Evolutionary conservation across 1,139 yeast species (phyloP).

Genomic region (Suhomyces taliae): DNA sequence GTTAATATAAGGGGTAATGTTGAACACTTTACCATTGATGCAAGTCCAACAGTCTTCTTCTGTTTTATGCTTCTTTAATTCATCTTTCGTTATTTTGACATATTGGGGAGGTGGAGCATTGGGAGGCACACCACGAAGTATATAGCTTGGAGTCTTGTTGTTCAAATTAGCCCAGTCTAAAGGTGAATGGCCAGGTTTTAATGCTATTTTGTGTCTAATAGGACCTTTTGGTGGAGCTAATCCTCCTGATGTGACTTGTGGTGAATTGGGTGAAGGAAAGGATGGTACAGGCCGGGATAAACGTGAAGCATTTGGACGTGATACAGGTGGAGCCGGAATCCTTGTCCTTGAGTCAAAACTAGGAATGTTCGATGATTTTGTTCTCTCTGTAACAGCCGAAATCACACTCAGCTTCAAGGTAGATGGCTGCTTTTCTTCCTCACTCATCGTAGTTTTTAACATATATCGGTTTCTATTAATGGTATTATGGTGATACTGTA

Average conservation of each 20-base stretch:
- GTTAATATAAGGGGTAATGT: conserved; percentile 74
- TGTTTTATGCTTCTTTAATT: conserved; percentile 59
- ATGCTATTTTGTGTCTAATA: conserved; percentile 53
- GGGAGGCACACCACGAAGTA: conserved; percentile 41
- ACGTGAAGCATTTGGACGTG: neutral
- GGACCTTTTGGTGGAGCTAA: conserved; percentile 14
- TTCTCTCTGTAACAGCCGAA: neutral
- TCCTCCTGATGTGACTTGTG: conserved; percentile 33
- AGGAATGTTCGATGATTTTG: neutral
- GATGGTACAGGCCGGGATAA: conserved; percentile 5
- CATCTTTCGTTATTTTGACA: conserved; percentile 57
- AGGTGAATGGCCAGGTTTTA: conserved; percentile 82
- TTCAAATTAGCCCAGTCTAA: conserved; percentile 79
- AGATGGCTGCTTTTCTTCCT: no score
- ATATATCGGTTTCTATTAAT: no score
- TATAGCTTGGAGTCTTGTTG: conserved; percentile 28
- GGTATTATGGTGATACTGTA: no score
- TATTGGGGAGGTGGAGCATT: conserved; percentile 44
- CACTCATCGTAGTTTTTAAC: no score
- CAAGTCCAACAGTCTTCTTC: conserved; percentile 82
- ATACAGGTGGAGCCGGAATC: neutral
- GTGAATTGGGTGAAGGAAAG: conserved; percentile 44
- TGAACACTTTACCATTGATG: conserved; percentile 78
- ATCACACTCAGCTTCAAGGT: no score
- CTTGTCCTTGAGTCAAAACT: neutral